Percentiles rank a stretch among this genome's conserved stretches.
phyloP scores from a whole-genome alignment of 768 basidiomycete species.

The Serendipita vermifera region DNA sequence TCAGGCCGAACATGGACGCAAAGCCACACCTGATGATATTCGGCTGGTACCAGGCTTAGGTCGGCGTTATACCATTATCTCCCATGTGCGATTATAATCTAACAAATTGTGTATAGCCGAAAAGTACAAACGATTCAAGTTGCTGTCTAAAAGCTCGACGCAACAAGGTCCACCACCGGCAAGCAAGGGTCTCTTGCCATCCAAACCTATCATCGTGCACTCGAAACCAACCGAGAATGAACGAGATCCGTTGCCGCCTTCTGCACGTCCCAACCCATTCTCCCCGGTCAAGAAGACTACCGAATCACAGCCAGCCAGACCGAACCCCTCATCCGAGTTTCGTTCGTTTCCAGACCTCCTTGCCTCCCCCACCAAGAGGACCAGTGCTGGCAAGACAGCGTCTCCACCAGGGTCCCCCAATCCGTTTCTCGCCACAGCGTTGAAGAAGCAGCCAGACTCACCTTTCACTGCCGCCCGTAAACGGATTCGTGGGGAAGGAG shows the following conservation, averaged over 20 bases:
- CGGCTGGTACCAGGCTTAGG: conserved; percentile 48
- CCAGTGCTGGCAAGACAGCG: background rate
- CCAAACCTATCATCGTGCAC: conserved; percentile 14
- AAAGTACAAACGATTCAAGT: conserved; percentile 76
- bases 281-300: background rate
- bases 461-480: conserved; percentile 5
- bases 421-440: background rate
- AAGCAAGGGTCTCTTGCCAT: conserved; percentile 13
- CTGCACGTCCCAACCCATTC: conserved; percentile 4
- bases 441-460: background rate
- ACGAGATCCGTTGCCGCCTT: background rate
- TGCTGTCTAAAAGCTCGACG: conserved; percentile 39
- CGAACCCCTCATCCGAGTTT: background rate
- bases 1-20: conserved; percentile 38
- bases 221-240: background rate
- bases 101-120: conserved; percentile 35
- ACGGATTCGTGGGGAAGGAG: conserved; percentile 10
- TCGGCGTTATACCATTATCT: conserved; percentile 25
- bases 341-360: conserved; percentile 7
- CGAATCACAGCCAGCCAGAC: background rate
- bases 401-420: conserved; percentile 3
- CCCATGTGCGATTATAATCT: conserved; percentile 13
- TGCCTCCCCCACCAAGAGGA: conserved; percentile 3
- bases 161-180: conserved; percentile 19
- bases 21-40: conserved; percentile 60